Conservation (phyloP, 257 asterid genomes). For the Capsicum baccatum region DNA sequence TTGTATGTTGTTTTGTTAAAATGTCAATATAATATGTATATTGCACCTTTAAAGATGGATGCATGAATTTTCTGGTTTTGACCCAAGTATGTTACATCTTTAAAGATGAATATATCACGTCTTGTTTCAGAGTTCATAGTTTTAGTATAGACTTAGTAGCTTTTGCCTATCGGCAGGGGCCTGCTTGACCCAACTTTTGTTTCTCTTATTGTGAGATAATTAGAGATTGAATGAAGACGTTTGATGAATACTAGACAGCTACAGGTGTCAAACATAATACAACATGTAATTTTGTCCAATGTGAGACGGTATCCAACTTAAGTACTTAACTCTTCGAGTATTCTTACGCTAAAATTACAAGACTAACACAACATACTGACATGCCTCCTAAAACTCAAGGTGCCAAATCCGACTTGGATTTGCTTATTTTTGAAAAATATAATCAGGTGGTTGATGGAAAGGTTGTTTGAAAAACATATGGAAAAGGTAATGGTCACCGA, state of each 20-base stretch:
- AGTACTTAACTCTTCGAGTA: not conserved
- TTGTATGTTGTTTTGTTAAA: not conserved
- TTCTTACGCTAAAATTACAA: not conserved
- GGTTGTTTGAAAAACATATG: not conserved
- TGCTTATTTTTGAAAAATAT: not conserved
- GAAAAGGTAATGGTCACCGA: not conserved
- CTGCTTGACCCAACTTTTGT: not conserved
- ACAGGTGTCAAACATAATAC: not conserved
- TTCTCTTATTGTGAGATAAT: not conserved
- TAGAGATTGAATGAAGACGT: not conserved
- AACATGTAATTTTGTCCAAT: not conserved
- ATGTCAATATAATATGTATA: not conserved
- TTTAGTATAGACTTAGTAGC: no score
- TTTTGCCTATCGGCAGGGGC: no score
- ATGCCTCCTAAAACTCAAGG: not conserved
- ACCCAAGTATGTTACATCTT: not conserved
- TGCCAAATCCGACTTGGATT: slow-evolving; percentile 11
- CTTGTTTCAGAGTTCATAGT: not conserved
- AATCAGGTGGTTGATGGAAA: not conserved
- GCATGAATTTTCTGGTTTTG: not conserved
- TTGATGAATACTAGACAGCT: not conserved
- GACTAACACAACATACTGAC: slow-evolving; percentile 6
- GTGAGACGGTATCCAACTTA: not conserved
- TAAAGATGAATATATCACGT: not conserved
- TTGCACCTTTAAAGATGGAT: not conserved